These are phyloP conservation scores for Colletotrichum karsti DNA, from an alignment of 2,329 filamentous ascomycete genomes.

Conservation along the genomic window DNA sequence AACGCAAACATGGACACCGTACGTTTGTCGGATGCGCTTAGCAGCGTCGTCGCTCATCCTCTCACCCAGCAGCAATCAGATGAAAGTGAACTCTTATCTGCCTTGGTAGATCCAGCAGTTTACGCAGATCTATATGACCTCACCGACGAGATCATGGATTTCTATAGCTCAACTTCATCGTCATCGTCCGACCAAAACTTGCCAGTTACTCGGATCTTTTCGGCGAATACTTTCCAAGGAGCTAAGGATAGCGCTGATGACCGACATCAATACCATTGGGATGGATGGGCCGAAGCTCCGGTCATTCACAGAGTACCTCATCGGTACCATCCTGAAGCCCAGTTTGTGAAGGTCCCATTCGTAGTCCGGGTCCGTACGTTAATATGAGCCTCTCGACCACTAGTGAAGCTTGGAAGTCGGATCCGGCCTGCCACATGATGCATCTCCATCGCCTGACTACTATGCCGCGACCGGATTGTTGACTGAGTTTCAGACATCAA, in stretches of 20 bases:
- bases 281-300: not conserved
- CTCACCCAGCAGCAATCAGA: not conserved
- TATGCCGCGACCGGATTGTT: not conserved
- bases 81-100: not conserved
- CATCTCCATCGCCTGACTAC: not conserved
- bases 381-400: no score
- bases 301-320: not conserved
- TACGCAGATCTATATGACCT: not conserved
- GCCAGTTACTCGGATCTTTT: not conserved
- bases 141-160: not conserved
- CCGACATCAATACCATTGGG: not conserved
- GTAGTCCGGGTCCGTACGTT: no score
- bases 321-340: not conserved
- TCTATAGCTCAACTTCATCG: not conserved
- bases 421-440: not conserved
- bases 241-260: not conserved
- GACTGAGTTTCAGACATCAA: rapidly evolving
- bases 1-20: no score
- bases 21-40: rapidly evolving
- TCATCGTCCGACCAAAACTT: not conserved
- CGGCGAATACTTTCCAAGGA: not conserved
- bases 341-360: not conserved
- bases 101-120: not conserved
- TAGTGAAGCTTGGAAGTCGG: not conserved
- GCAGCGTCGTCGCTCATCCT: not conserved